Evolutionary conservation across 805 yeast species (phyloP), one percentile per base, ranked within the genome.

Genomic region (Saccharomycopsis lassenensis): DNA sequence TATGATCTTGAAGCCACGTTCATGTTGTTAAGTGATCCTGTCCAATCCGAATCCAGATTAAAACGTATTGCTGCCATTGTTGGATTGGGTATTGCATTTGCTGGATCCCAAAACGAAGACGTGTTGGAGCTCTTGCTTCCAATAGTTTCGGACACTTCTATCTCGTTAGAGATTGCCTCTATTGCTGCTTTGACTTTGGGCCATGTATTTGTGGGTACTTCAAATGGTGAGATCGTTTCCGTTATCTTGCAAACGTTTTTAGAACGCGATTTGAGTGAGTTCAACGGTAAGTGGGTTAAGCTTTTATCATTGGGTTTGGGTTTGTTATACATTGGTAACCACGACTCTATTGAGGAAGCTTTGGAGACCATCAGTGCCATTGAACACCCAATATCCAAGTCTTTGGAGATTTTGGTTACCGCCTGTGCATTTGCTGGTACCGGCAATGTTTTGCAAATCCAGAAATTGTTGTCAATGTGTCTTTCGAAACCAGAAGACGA

Each of bases 381-480:
- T 51, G 95, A 86, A 48, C 96, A 89, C 54, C 96, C 96, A 27
- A 78, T 91, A 52, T 77, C 91, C 19, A 77, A 82, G 48, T 81
- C 93, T 31, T 73, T 87, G 53, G 91, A 84, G 58, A 91, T 86
- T 11, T 67, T 91, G 52, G 86, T 93, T 23, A 85, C 80, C 44
- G 80, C 87, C 36, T 83, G 96, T 62, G 94, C 97, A 3, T 87
- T 81, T 61, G 93, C 95, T 7, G 98, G 97, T 45, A 85, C 97
- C 26, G 98, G 98, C 48, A 91, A 91, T 55, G 98, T 91, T 22
- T 69, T 91, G 44, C 91, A 87, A 62, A 82, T 91, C 44, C 98
- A 91, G 63, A 76, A 84, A 25, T 67, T 91, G 52, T 74, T 91
- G 53, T 80, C 94, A 5, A 24, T 33, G 17, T 43, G 46, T 23